Evolutionary conservation across 177 flowering plant genomes (phyloP).

Genomic region (Telopea speciosissima): DNA sequence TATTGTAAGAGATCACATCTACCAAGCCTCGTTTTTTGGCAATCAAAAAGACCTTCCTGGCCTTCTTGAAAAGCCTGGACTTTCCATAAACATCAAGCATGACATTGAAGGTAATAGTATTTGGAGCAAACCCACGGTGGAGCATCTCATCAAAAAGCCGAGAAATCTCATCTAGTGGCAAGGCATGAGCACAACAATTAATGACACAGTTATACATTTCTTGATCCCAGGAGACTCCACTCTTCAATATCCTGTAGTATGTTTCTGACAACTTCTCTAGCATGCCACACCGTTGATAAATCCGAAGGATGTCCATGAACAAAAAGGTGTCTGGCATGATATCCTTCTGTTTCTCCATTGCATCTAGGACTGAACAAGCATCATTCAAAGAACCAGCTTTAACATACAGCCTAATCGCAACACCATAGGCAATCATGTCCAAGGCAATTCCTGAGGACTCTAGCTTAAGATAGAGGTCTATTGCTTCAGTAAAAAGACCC

Average conservation of each 20-base stretch:
- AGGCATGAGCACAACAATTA: conserved; percentile 85
- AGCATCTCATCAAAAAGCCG: conserved; percentile 78
- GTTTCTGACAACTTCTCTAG: conserved; percentile 46
- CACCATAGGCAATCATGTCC: conserved; percentile 70
- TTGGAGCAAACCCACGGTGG: conserved; percentile 50
- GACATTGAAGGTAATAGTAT: conserved; percentile 66
- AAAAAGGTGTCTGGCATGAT: conserved; percentile 70
- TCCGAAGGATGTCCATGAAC: conserved; percentile 76
- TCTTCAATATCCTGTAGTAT: conserved; percentile 61
- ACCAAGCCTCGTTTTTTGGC: conserved; percentile 55
- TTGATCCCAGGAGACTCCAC: conserved; percentile 67
- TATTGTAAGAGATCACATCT: conserved; percentile 80
- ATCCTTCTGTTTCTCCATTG: conserved; percentile 49
- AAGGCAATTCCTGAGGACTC: conserved; percentile 46
- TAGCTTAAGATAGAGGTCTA: conserved; percentile 48
- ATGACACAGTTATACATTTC: conserved; percentile 86
- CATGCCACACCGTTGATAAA: conserved; percentile 67
- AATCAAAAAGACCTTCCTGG: conserved; percentile 50
- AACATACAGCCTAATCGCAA: conserved; percentile 73
- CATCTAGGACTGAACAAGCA: conserved; percentile 66
- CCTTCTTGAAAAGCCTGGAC: conserved; percentile 63
- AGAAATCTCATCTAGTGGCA: conserved; percentile 86
- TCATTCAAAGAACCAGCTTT: conserved; percentile 60
- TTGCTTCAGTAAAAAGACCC: conserved; percentile 58
- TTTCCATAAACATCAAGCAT: conserved; percentile 79